Conservation (phyloP, 495 filamentous ascomycete genomes). For the Physcia stellaris region DNA sequence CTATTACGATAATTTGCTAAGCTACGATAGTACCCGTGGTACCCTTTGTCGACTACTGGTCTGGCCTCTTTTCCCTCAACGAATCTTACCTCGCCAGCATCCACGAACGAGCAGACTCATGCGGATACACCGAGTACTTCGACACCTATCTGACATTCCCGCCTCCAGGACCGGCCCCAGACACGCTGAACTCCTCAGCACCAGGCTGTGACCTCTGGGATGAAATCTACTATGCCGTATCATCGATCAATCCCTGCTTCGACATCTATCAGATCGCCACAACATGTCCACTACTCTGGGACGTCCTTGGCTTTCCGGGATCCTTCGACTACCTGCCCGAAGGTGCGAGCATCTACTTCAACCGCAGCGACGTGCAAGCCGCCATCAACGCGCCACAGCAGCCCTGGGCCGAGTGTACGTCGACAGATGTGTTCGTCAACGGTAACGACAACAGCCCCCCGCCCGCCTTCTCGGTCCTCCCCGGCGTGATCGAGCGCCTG, state of each 20-base stretch:
- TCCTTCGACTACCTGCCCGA: constrained; percentile 32
- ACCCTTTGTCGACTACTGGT: constrained; percentile 49
- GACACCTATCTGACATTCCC: constrained; percentile 53
- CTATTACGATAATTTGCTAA: background rate
- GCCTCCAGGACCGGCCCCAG: constrained; percentile 44
- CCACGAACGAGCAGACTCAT: constrained; percentile 37
- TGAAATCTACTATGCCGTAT: constrained; percentile 40
- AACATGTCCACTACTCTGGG: constrained; percentile 61
- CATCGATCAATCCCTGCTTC: constrained; percentile 63
- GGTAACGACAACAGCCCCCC: constrained; percentile 32
- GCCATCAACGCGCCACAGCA: constrained; percentile 55
- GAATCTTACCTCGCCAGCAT: constrained; percentile 47
- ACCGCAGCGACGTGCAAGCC: constrained; percentile 57
- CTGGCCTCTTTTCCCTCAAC: constrained; percentile 49
- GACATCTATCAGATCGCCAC: constrained; percentile 63
- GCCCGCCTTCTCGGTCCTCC: constrained; percentile 38
- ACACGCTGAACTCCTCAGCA: constrained; percentile 17
- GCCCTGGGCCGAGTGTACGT: constrained; percentile 48
- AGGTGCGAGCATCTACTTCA: constrained; percentile 58
- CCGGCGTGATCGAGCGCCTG: constrained; percentile 57
- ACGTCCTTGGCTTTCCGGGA: constrained; percentile 62
- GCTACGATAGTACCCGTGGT: constrained; percentile 38
- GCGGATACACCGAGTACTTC: constrained; percentile 52
- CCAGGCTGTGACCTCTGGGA: constrained; percentile 42
- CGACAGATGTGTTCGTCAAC: constrained; percentile 25